Evolutionary conservation across 345 rosid species (phyloP).

Genomic region (Eucalyptus coolabah): DNA sequence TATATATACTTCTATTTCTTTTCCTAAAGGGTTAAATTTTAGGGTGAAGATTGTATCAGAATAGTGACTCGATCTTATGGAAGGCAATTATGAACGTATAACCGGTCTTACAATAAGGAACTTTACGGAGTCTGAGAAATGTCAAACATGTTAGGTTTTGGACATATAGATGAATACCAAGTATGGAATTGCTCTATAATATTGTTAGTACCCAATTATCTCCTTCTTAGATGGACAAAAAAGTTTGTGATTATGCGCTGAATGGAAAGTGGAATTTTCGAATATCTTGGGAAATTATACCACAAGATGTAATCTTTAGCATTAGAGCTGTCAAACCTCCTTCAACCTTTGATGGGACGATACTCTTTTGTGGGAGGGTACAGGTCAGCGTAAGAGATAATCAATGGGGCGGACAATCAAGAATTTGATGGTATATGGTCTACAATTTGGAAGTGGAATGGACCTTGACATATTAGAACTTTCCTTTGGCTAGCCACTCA

Average conservation of each 20-base stretch:
- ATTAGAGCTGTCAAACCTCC: background rate
- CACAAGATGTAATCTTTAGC: background rate
- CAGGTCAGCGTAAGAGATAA: background rate
- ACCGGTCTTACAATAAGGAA: background rate
- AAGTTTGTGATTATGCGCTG: background rate
- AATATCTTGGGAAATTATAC: too few species aligned
- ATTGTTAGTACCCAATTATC: background rate
- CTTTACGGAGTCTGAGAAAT: background rate
- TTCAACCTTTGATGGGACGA: background rate
- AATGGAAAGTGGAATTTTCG: too few species aligned
- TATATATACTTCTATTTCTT: background rate
- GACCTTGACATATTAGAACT: background rate
- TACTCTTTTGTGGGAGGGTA: background rate
- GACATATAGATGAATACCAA: background rate
- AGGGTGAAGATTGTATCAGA: too few species aligned
- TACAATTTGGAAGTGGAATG: background rate
- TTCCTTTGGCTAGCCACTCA: background rate
- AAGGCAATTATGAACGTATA: background rate
- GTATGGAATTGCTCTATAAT: background rate
- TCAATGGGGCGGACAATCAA: background rate
- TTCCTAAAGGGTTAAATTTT: background rate
- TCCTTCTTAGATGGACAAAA: background rate
- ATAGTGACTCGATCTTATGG: background rate
- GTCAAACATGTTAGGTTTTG: background rate
- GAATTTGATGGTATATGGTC: background rate